These are phyloP conservation scores for Atalantia buxifolia DNA, from an alignment of 345 rosid genomes.

Conservation along the genomic window DNA sequence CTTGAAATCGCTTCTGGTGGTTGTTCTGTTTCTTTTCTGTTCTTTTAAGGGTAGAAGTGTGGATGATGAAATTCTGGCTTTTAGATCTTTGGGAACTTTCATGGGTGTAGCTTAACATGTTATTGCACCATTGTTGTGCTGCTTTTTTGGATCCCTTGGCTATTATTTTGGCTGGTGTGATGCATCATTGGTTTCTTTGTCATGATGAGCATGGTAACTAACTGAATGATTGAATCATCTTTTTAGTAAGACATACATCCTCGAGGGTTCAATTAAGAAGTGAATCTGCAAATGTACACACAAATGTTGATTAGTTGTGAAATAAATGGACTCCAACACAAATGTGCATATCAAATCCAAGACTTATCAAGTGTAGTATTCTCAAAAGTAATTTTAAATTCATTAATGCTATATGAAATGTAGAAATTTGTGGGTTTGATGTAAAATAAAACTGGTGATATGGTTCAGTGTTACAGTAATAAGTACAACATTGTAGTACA, in stretches of 20 bases:
- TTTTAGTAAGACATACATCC: no score
- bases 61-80: not conserved
- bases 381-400: not conserved
- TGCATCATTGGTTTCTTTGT: constrained; percentile 15
- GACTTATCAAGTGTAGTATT: not conserved
- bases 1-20: constrained; percentile 13
- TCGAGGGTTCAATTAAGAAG: not conserved
- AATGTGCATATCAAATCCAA: not conserved
- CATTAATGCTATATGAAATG: no score
- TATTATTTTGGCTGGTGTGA: constrained; percentile 27
- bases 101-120: not conserved
- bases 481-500: not conserved
- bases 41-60: not conserved
- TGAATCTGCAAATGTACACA: not conserved
- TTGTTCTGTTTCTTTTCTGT: not conserved
- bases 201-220: constrained; percentile 4
- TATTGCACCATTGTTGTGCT: not conserved
- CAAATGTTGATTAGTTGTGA: not conserved
- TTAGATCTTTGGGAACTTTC: not conserved
- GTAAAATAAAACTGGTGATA: not conserved
- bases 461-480: not conserved
- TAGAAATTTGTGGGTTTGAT: not conserved
- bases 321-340: not conserved
- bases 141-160: no score
- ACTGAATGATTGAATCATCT: not conserved